Base-by-base conservation (phyloP, 345 rosid species). In the Brassica carinata region DNA sequence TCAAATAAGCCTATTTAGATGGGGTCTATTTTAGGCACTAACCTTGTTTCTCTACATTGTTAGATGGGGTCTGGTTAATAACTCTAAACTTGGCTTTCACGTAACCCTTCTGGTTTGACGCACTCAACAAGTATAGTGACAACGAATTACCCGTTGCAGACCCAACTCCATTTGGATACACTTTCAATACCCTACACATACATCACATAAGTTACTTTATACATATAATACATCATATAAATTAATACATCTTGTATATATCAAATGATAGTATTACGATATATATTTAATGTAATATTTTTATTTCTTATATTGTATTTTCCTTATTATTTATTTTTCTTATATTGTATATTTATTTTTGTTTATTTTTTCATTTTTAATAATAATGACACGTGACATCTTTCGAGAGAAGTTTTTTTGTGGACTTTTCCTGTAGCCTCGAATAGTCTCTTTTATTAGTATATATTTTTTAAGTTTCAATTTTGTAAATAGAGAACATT, bases 101-200 rank as follows among this genome's bases (percentile, higher is more conserved):
- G 63, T 18, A 57, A 57, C 27, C 63, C 1, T 8, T 57, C 9
- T 18, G 11, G 13, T 57, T 57, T 57, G 63, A 57, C 63, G 63
- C 63, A 57, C 63, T 57, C 63, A 57, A 18, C 27, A 18, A 57
- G 9, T 7, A 57, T 9, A 57, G 27, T 57, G 63, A 57, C 63
- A 57, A 8, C 4, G 63, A 18, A 8, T 57, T 57, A 7, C 63
- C 63, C 63, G 11, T 18, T 57, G 63, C 63, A 57, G 63, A 18
- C 63, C 63, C 63, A 18, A 57, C 63, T 57, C 63, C 63, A 57
- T 57, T 57, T 18, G 63, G 63, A 18, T 57, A 57, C 27, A 57
- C 63, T 57, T 57, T 57, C 63, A 57, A 18, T 18, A 57, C 27
- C 63, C 63, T 57, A 8, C 17, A 48, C 5, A 48, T 0, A 4